Percentiles rank a stretch among this genome's conserved stretches.
Evolutionary conservation across 1,284 basidiomycete species (phyloP).

Genomic region (Sporisorium reilianum): DNA sequence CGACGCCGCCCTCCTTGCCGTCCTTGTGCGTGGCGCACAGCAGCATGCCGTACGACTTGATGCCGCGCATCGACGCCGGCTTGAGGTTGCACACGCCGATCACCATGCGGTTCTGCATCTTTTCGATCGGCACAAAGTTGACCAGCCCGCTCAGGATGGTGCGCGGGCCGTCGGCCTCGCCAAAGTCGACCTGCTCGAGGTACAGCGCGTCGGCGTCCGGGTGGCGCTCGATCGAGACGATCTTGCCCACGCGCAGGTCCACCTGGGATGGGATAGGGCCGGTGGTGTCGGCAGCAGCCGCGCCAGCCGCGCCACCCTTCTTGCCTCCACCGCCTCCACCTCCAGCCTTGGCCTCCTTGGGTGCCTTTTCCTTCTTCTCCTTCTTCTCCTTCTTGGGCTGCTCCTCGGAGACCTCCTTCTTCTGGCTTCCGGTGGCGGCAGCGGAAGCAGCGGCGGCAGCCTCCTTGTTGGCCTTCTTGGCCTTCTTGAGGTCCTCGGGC

Average conservation of each 20-base stretch:
- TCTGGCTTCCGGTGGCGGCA: constrained; percentile 20
- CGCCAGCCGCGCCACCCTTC: constrained; percentile 50
- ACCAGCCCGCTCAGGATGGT: constrained; percentile 67
- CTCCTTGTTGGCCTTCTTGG: constrained; percentile 62
- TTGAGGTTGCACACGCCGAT: constrained; percentile 69
- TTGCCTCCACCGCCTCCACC: constrained; percentile 50
- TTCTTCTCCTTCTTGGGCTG: constrained; percentile 53
- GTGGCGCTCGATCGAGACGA: constrained; percentile 64
- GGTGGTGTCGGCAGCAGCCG: constrained; percentile 48
- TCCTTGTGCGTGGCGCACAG: constrained; percentile 65
- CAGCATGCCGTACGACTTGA: constrained; percentile 69
- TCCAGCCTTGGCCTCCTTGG: constrained; percentile 60
- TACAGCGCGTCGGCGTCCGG: constrained; percentile 68
- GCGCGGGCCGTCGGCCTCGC: constrained; percentile 67
- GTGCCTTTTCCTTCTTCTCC: constrained; percentile 62
- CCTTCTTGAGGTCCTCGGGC: constrained; percentile 54
- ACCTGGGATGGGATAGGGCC: constrained; percentile 63
- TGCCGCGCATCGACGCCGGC: constrained; percentile 68
- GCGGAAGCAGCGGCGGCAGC: constrained; percentile 18
- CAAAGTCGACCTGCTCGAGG: constrained; percentile 68
- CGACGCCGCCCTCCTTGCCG: constrained; percentile 67
- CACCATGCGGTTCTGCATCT: constrained; percentile 67
- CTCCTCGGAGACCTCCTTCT: constrained; percentile 27
- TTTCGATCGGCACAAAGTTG: constrained; percentile 67
- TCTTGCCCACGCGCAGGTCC: constrained; percentile 68